Evolutionary conservation across 495 filamentous ascomycete species (phyloP).

Genomic region (Hypoxylon trugodes): DNA sequence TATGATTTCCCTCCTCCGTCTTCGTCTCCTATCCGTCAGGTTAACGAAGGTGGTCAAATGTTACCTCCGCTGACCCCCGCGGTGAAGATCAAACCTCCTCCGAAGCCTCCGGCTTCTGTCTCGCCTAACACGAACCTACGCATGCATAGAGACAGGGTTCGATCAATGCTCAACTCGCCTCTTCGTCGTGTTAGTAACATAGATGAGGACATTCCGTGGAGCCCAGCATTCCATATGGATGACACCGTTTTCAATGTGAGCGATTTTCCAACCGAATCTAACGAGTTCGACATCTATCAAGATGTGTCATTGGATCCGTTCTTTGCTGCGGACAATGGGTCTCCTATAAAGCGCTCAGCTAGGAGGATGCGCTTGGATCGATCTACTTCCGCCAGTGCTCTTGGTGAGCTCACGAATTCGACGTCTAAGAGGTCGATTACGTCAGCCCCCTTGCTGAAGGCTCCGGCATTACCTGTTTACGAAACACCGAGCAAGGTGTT

Average conservation of each 20-base stretch:
- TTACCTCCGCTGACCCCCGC: conserved; percentile 86
- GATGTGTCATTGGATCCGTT: conserved; percentile 62
- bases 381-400: conserved; percentile 64
- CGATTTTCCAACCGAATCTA: conserved; percentile 59
- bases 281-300: conserved; percentile 76
- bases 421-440: conserved; percentile 59
- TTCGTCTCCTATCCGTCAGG: conserved; percentile 68
- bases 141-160: conserved; percentile 86
- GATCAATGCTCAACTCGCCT: conserved; percentile 88
- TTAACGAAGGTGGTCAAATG: conserved; percentile 65
- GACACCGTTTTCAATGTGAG: conserved; percentile 51
- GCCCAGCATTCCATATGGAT: conserved; percentile 75
- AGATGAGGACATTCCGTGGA: conserved; percentile 70
- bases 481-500: conserved; percentile 66
- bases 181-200: conserved; percentile 72
- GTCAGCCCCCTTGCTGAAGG: conserved; percentile 56
- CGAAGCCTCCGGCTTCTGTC: conserved; percentile 82
- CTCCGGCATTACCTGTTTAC: conserved; percentile 51
- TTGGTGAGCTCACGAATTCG: conserved; percentile 71
- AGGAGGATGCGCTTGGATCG: conserved; percentile 70
- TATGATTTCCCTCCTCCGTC: conserved; percentile 56
- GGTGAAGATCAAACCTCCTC: conserved; percentile 83
- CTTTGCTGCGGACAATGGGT: conserved; percentile 66
- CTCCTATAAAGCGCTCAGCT: conserved; percentile 77
- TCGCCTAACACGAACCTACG: conserved; percentile 96